phyloP scores from a whole-genome alignment of 2,329 filamentous ascomycete genomes.

The Sarocladium brachiariae region DNA sequence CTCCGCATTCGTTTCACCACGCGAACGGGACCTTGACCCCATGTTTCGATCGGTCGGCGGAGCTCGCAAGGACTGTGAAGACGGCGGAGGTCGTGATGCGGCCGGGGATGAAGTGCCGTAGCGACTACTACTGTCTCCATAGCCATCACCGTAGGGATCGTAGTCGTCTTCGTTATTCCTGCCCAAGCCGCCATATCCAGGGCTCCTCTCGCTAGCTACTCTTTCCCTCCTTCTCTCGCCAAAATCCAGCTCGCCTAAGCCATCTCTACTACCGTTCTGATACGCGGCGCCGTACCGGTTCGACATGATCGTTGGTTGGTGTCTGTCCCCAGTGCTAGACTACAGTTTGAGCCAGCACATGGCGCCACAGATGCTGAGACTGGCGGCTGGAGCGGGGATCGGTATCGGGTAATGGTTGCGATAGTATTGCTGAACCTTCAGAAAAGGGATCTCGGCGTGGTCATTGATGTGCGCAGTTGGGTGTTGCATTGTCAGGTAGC shows the following conservation, averaged over 20 bases:
- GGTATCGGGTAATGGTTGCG: background rate
- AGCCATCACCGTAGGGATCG: conserved; percentile 40
- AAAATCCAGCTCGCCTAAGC: conserved; percentile 13
- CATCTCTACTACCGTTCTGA: conserved; percentile 35
- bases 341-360: conserved; percentile 8
- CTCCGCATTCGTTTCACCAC: conserved; percentile 42
- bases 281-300: conserved; percentile 41
- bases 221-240: conserved; percentile 11
- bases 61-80: conserved; percentile 11
- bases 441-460: too few relatives aligned
- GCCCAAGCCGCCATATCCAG: conserved; percentile 30
- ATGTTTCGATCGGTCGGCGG: conserved; percentile 19
- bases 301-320: conserved; percentile 34
- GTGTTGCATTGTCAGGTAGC: too few relatives aligned
- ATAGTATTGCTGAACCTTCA: background rate
- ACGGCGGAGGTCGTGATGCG: conserved; percentile 20
- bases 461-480: too few relatives aligned
- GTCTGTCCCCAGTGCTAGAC: conserved; percentile 14
- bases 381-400: background rate
- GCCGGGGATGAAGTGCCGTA: conserved; percentile 32
- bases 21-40: conserved; percentile 27
- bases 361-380: conserved; percentile 10
- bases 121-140: conserved; percentile 23
- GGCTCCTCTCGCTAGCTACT: conserved; percentile 21
- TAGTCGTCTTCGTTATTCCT: conserved; percentile 37